These are phyloP conservation scores for Kwoniella shivajii DNA, from an alignment of 1,284 basidiomycete genomes.

Conservation along the genomic window DNA sequence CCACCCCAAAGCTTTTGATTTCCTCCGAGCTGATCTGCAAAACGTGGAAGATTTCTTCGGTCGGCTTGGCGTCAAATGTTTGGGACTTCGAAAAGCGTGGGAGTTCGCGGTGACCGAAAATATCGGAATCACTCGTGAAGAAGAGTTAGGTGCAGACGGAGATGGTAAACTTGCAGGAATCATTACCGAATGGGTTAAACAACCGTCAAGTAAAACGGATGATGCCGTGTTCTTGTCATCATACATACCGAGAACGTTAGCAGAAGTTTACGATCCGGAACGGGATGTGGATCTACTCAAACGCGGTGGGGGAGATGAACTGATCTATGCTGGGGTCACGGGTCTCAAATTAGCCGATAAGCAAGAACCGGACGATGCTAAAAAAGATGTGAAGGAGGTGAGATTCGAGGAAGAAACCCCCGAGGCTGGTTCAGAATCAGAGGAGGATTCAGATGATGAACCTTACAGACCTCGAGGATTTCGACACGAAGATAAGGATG, in stretches of 20 bases:
- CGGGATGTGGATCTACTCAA: slow-evolving; percentile 76
- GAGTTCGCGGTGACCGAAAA: slow-evolving; percentile 77
- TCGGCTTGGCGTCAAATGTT: slow-evolving; percentile 64
- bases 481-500: slow-evolving; percentile 86
- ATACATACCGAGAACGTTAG: slow-evolving; percentile 88
- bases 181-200: slow-evolving; percentile 60
- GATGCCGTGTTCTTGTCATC: slow-evolving; percentile 84
- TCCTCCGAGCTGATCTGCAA: slow-evolving; percentile 86
- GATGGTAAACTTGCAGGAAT: slow-evolving; percentile 48
- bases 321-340: slow-evolving; percentile 85
- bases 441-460: slow-evolving; percentile 46
- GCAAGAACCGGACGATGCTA: slow-evolving; percentile 11
- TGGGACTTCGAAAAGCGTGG: slow-evolving; percentile 83
- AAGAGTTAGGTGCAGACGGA: slow-evolving; percentile 46
- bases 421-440: slow-evolving; percentile 17
- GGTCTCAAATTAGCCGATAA: slow-evolving; percentile 62
- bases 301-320: slow-evolving; percentile 66
- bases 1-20: slow-evolving; percentile 94
- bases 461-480: slow-evolving; percentile 73
- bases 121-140: slow-evolving; percentile 28
- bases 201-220: slow-evolving; percentile 57
- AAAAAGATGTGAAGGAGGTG: slow-evolving; percentile 22
- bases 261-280: slow-evolving; percentile 90
- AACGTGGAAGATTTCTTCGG: slow-evolving; percentile 94
- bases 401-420: slow-evolving; percentile 18